phyloP scores from a whole-genome alignment of 164 flowering plant species.

The Vitis vinifera region DNA sequence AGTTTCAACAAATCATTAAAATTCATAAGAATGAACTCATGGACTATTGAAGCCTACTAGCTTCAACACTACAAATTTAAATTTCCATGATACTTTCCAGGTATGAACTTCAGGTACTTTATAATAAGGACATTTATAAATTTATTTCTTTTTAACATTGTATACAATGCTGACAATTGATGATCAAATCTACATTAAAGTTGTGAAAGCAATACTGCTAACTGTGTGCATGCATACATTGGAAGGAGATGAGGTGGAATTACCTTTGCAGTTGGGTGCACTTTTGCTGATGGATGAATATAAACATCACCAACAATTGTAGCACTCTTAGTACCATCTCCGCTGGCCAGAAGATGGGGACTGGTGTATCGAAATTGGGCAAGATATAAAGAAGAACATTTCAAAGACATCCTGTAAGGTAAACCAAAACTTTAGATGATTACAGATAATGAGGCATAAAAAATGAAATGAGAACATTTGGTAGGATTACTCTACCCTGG shows the following conservation, averaged over 20 bases:
- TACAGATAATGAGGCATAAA: background rate
- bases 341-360: slow-evolving; percentile 77
- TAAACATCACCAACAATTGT: slow-evolving; percentile 79
- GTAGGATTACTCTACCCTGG: slow-evolving; percentile 64
- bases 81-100: background rate
- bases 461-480: background rate
- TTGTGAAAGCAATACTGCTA: too few species aligned
- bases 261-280: slow-evolving; percentile 97
- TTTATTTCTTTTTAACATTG: background rate
- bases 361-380: slow-evolving; percentile 67
- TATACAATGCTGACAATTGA: background rate
- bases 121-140: background rate
- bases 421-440: background rate
- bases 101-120: background rate
- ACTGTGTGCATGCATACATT: background rate
- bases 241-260: slow-evolving; percentile 1
- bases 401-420: slow-evolving; percentile 82
- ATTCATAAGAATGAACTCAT: background rate
- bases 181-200: background rate
- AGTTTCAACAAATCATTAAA: too few species aligned
- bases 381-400: slow-evolving; percentile 86
- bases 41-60: background rate
- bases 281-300: slow-evolving; percentile 97
- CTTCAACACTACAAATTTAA: background rate
- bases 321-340: slow-evolving; percentile 78